These are phyloP conservation scores for Vitis cinerea DNA, from an alignment of 164 flowering plant species.

Conservation along the genomic window DNA sequence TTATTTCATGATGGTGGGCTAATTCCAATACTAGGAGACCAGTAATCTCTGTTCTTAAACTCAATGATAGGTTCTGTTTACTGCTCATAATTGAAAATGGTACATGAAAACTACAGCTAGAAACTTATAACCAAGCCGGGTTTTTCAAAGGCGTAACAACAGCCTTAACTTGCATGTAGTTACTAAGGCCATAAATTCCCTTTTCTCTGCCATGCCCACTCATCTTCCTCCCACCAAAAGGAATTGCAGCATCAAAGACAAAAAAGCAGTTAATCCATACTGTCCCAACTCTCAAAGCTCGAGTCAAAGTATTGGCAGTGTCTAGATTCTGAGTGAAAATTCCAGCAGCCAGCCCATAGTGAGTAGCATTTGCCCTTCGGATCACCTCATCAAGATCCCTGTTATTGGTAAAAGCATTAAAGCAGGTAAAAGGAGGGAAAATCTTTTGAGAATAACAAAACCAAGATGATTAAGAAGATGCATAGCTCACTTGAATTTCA, in stretches of 20 bases:
- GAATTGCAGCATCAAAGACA: slow-evolving; percentile 25
- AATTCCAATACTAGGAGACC: no score
- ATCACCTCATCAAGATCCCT: slow-evolving; percentile 21
- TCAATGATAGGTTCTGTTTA: no score
- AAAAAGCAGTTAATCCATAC: slow-evolving; percentile 24
- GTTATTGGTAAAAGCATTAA: no score
- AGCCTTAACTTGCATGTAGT: slow-evolving; percentile 34
- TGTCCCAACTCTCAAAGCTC: slow-evolving; percentile 18
- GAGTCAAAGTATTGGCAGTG: slow-evolving; percentile 17
- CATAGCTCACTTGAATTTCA: slow-evolving; percentile 17
- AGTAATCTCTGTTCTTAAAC: no score
- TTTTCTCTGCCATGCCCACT: slow-evolving; percentile 27
- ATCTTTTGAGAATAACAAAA: no score
- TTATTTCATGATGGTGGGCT: no score
- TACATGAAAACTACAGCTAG: no score
- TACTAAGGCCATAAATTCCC: slow-evolving; percentile 18
- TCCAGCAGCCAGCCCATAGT: slow-evolving; percentile 24
- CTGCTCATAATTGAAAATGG: no score
- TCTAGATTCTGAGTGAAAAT: slow-evolving; percentile 21
- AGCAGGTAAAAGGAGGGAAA: neutral
- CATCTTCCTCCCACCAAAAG: slow-evolving; percentile 30
- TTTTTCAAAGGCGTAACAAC: slow-evolving; percentile 24
- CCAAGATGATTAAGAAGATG: neutral
- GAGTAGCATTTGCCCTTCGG: slow-evolving; percentile 11
- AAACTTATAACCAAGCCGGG: slow-evolving; percentile 22